These are phyloP conservation scores for Penicillium steckii DNA, from an alignment of 495 filamentous ascomycete species.

Conservation along the genomic window DNA sequence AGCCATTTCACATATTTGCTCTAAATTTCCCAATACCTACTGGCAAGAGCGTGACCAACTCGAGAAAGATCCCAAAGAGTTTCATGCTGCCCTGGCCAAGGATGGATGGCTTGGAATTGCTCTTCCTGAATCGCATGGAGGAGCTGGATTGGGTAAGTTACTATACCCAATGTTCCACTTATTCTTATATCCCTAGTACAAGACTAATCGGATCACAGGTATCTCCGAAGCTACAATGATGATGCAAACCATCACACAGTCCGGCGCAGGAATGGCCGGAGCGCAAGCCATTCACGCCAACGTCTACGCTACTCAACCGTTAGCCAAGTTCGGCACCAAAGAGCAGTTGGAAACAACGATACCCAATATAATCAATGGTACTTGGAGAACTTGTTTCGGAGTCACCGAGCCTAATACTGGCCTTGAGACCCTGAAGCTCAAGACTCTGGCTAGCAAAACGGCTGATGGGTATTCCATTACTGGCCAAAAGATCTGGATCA, in stretches of 20 bases:
- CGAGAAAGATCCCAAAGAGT: slow-evolving; percentile 66
- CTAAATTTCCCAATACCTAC: slow-evolving; percentile 61
- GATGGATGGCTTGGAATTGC: slow-evolving; percentile 85
- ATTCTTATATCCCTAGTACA: not conserved
- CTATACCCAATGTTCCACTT: not conserved
- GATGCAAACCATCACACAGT: slow-evolving; percentile 79
- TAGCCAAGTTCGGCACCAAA: slow-evolving; percentile 65
- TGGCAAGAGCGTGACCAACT: slow-evolving; percentile 70
- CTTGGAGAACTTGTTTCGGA: slow-evolving; percentile 70
- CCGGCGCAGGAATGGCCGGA: slow-evolving; percentile 74
- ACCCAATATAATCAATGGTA: slow-evolving; percentile 65
- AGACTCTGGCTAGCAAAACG: slow-evolving; percentile 54
- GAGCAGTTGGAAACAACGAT: slow-evolving; percentile 61
- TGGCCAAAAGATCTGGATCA: slow-evolving; percentile 84
- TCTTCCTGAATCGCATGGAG: slow-evolving; percentile 68
- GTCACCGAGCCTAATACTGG: slow-evolving; percentile 68
- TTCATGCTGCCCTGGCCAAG: slow-evolving; percentile 72
- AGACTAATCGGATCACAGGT: slow-evolving; percentile 16
- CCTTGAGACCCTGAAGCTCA: slow-evolving; percentile 68
- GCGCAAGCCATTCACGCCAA: slow-evolving; percentile 76
- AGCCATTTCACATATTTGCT: slow-evolving; percentile 65
- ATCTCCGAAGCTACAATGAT: slow-evolving; percentile 84
- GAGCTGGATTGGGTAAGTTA: slow-evolving; percentile 66
- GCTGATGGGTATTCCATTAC: slow-evolving; percentile 57
- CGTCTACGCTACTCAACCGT: slow-evolving; percentile 76